Conservation (phyloP, 495 filamentous ascomycete genomes). For the Chaetomium tenue region DNA sequence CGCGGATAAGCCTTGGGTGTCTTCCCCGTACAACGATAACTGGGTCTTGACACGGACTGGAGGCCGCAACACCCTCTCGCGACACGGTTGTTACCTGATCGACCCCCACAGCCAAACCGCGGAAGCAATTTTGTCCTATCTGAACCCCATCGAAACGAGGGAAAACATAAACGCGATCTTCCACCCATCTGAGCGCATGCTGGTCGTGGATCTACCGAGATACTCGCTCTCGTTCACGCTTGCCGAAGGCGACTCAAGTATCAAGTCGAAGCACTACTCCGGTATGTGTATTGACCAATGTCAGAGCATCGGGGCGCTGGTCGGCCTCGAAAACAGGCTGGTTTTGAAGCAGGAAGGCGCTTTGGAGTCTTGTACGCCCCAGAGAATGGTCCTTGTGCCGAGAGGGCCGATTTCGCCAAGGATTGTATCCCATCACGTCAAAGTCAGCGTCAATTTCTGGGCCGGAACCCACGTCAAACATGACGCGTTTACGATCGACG, state of each 20-base stretch:
- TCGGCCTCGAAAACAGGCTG: conserved; percentile 56
- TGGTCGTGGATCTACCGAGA: conserved; percentile 20
- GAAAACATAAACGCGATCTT: conserved; percentile 20
- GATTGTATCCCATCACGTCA: conserved; percentile 39
- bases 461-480: conserved; percentile 26
- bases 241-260: conserved; percentile 3
- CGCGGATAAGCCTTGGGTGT: conserved; percentile 42
- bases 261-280: conserved; percentile 28
- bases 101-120: conserved; percentile 16
- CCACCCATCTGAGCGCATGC: not conserved
- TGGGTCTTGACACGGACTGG: conserved; percentile 16
- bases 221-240: conserved; percentile 22
- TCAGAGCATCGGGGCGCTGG: conserved; percentile 53
- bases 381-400: conserved; percentile 53
- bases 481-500: conserved; percentile 49
- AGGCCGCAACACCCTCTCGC: conserved; percentile 1
- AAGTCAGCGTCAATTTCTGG: conserved; percentile 38
- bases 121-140: not conserved
- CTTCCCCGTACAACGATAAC: conserved; percentile 11
- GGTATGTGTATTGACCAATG: conserved; percentile 53
- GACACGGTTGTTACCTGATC: not conserved
- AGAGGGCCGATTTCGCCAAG: conserved; percentile 39
- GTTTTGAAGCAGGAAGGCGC: conserved; percentile 40
- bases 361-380: not conserved
- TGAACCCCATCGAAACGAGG: conserved; percentile 17